A percentile compares a stretch with the other conserved stretches of the same genome.
Evolutionary conservation across 257 asterid genomes (phyloP).

Genomic region (Gardenia jasminoides): DNA sequence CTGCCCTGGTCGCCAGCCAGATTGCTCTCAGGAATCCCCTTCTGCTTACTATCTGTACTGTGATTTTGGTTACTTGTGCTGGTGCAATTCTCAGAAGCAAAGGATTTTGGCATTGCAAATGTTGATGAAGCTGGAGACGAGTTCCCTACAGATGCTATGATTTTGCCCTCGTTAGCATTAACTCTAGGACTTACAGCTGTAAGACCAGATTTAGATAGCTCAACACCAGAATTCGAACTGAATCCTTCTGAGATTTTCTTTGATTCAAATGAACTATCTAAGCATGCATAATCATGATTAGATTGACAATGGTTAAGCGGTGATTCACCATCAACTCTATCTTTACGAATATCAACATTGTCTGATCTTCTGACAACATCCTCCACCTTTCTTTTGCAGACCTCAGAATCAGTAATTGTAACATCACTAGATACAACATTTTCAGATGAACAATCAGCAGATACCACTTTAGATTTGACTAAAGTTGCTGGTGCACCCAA

Average conservation of each 20-base stretch:
- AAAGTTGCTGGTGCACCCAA: conserved; percentile 32
- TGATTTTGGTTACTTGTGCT: conserved; percentile 38
- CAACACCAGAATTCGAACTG: conserved; percentile 48
- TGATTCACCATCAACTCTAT: conserved; percentile 45
- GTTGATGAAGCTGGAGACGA: conserved; percentile 42
- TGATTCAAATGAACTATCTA: conserved; percentile 50
- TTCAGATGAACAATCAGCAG: conserved; percentile 35
- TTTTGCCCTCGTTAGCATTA: conserved; percentile 47
- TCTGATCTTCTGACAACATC: conserved; percentile 37
- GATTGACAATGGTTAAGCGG: conserved; percentile 33
- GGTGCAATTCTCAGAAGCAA: conserved; percentile 34
- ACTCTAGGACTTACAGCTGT: conserved; percentile 34
- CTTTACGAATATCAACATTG: conserved; percentile 31
- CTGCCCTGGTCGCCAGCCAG: conserved; percentile 40
- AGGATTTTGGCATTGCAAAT: conserved; percentile 36
- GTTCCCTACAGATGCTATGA: conserved; percentile 45
- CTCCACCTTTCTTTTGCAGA: conserved; percentile 35
- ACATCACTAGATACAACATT: conserved; percentile 38
- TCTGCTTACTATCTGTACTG: conserved; percentile 36
- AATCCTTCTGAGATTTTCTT: conserved; percentile 43
- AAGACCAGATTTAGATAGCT: conserved; percentile 39
- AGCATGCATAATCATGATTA: conserved; percentile 39
- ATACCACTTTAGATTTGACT: conserved; percentile 35
- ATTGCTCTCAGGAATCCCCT: conserved; percentile 49
- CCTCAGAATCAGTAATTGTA: conserved; percentile 29